A percentile compares a stretch with the other conserved stretches of the same genome.
Conservation (phyloP, 1,284 basidiomycete genomes). For the Ceratobasidium sp. region DNA sequence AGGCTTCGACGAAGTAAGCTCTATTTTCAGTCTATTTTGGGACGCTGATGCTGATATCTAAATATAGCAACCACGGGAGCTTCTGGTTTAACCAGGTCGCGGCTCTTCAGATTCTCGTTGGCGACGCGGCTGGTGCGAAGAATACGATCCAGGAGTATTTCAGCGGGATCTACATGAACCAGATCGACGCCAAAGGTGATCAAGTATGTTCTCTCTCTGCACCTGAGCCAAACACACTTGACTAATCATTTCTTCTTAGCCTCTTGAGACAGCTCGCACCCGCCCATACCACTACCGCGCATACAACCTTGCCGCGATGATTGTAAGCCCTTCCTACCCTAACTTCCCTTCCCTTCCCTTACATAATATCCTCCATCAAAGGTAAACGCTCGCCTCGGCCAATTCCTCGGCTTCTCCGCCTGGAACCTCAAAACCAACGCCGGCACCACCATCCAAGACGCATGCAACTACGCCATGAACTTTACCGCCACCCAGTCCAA, state of each 20-base stretch:
- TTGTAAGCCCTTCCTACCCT: conserved; percentile 48
- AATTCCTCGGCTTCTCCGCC: conserved; percentile 64
- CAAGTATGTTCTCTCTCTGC: conserved; percentile 58
- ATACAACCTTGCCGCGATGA: conserved; percentile 54
- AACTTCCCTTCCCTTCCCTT: no score
- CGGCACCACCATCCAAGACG: conserved; percentile 70
- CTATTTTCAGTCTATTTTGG: not conserved
- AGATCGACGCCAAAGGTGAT: conserved; percentile 67
- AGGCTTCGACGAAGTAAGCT: conserved; percentile 52
- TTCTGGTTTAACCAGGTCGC: conserved; percentile 65
- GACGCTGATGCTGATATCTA: not conserved
- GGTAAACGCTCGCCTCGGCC: conserved; percentile 70
- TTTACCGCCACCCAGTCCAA: conserved; percentile 58
- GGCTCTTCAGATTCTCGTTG: conserved; percentile 65
- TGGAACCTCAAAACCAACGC: conserved; percentile 66
- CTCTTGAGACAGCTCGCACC: conserved; percentile 58
- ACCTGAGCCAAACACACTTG: conserved; percentile 49
- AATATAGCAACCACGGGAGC: conserved; percentile 52
- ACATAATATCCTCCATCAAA: conserved; percentile 50
- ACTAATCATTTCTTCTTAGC: conserved; percentile 55
- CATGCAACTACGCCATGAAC: conserved; percentile 70
- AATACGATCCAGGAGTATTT: conserved; percentile 64
- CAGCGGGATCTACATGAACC: conserved; percentile 64
- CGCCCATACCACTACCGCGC: conserved; percentile 49
- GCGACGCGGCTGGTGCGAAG: conserved; percentile 63